These are phyloP conservation scores for Lolium perenne DNA, from an alignment of 176 grass and related monocot genomes.

Conservation along the genomic window DNA sequence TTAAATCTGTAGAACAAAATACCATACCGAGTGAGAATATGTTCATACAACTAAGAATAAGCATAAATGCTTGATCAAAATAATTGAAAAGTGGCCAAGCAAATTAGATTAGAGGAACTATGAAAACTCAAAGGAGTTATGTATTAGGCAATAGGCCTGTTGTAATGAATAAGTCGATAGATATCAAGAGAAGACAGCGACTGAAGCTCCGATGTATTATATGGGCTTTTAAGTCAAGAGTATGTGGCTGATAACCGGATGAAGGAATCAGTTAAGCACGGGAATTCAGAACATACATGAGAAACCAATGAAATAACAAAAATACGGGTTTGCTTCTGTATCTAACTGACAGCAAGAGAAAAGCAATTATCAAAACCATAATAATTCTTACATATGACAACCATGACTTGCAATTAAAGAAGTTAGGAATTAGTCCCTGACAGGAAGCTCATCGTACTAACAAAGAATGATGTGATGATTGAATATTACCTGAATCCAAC, in stretches of 20 bases:
- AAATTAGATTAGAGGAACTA: not conserved
- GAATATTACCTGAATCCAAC: slow-evolving; percentile 87
- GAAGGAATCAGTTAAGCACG: not conserved
- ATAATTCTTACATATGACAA: slow-evolving; percentile 19
- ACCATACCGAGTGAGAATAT: slow-evolving; percentile 13
- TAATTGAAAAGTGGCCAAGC: not conserved
- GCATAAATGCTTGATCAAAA: slow-evolving; percentile 1
- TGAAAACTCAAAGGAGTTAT: slow-evolving; percentile 18
- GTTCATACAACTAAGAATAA: slow-evolving; percentile 12
- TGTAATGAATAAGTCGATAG: not conserved
- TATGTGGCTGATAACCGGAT: not conserved
- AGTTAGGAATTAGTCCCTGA: not conserved
- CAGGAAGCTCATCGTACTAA: slow-evolving; percentile 22
- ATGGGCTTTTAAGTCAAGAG: not conserved
- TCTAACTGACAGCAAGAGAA: not conserved
- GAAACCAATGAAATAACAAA: slow-evolving; percentile 1
- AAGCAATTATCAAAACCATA: slow-evolving; percentile 18
- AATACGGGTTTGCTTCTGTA: not conserved
- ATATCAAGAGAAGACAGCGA: not conserved
- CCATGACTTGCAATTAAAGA: not conserved
- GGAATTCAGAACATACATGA: slow-evolving; percentile 14
- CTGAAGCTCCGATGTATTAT: not conserved
- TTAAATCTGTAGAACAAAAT: slow-evolving; percentile 10
- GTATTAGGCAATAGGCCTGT: not conserved
- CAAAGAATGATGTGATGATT: slow-evolving; percentile 13